Evolutionary conservation across 2,329 filamentous ascomycete genomes (phyloP), one percentile per base, ranked within the genome.

Genomic region (Fusarium succisae): DNA sequence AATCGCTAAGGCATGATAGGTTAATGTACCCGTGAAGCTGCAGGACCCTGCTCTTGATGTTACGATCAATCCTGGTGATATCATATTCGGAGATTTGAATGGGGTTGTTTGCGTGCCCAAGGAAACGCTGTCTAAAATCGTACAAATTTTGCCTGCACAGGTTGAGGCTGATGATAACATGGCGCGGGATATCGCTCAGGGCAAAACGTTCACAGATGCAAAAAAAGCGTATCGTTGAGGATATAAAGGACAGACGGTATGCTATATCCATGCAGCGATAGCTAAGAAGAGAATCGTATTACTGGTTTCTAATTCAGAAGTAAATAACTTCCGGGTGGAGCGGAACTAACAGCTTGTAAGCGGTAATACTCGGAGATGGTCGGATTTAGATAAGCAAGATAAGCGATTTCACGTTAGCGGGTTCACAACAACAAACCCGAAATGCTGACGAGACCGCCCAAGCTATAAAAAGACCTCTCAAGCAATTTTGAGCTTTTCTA

Each of bases 81-180:
- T 63, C 2, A 69, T 69, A 11, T 69, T 70, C 14, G 67, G 65
- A 1, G 65, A 70, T 14, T 11, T 58, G 1, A 68, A 70, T 17
- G 71, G 72, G 0, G 64, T 75, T 15, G 72, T 75, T 6, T 68
- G 63, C 20, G 59, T 75, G 11, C 71, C 71, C 1, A 32, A 45
- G 2, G 44, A 70, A 7, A 32, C 60, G 2, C 58, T 73, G 0
- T n/a, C 55, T 1, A 63, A 57, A 4, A 24, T 74, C 0, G 26
- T 74, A 5, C 63, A 74, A 5, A 54, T 74, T 20, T 24, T 74
- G 4, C 70, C 67, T 2, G 22, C 8, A 4, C 38, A 55, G 12
- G 66, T 62, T 6, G 48, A 62, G 2, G 77, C 69, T 3, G 69
- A 76, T 37, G 65, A 76, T 14, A 75, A 73, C 13, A 64, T 65